These are phyloP conservation scores for Mucor plumbeus DNA, from an alignment of 371 early-diverging fungal genomes.

Conservation along the genomic window DNA sequence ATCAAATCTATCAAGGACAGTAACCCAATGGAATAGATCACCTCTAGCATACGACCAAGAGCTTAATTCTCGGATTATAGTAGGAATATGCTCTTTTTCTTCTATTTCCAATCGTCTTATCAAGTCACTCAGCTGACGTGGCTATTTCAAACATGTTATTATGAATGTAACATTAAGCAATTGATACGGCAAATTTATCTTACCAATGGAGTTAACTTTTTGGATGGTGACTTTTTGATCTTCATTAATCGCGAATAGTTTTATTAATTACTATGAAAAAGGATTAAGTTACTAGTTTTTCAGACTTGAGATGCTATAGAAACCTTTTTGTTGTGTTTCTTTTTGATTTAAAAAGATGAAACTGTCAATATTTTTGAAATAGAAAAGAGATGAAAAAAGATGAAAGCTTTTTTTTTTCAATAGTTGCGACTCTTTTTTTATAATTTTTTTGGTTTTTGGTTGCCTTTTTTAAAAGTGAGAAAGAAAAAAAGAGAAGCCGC, in stretches of 20 bases:
- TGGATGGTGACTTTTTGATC: slow-evolving; percentile 22
- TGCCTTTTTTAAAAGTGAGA: background rate
- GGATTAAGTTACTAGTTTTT: background rate
- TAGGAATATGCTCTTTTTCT: slow-evolving; percentile 63
- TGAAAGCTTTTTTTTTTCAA: background rate
- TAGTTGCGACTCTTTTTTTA: slow-evolving; percentile 2
- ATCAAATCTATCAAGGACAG: slow-evolving; percentile 93
- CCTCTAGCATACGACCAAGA: slow-evolving; percentile 86
- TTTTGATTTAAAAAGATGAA: too few relatives aligned
- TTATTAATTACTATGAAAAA: background rate
- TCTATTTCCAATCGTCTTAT: slow-evolving; percentile 61
- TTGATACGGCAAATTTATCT: background rate
- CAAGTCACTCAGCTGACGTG: slow-evolving; percentile 59
- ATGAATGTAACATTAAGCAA: background rate
- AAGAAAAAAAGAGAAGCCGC: background rate
- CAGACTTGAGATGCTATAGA: background rate
- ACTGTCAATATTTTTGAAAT: background rate
- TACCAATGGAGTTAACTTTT: slow-evolving; percentile 21
- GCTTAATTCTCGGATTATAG: slow-evolving; percentile 48
- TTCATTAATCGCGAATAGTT: slow-evolving; percentile 14
- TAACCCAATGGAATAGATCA: slow-evolving; percentile 95
- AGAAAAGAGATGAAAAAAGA: background rate
- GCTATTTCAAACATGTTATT: slow-evolving; percentile 39
- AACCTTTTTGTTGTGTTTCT: slow-evolving; percentile 3
- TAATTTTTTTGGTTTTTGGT: background rate